These are phyloP conservation scores for Sarocladium oryzae DNA, from an alignment of 2,329 filamentous ascomycete genomes.

Conservation along the genomic window DNA sequence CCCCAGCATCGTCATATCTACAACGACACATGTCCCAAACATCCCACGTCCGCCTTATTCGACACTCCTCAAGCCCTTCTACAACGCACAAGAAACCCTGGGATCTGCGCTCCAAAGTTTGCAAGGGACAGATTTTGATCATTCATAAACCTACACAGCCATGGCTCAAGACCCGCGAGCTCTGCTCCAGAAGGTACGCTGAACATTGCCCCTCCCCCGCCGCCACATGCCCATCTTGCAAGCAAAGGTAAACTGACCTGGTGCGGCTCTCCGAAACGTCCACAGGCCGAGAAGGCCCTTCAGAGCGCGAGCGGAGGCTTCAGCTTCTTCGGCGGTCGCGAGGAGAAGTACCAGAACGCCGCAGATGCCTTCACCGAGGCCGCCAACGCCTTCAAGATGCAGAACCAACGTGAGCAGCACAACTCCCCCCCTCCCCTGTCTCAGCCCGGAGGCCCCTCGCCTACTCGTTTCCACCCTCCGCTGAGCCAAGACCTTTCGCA, in stretches of 20 bases:
- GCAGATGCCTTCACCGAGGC: constrained; percentile 83
- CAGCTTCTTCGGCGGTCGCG: constrained; percentile 78
- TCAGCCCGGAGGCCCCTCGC: constrained; percentile 3
- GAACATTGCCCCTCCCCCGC: constrained; percentile 16
- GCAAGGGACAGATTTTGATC: too few species aligned
- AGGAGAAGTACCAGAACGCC: constrained; percentile 86
- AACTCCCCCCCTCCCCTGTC: neutral
- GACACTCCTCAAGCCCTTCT: too few species aligned
- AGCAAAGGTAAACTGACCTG: too few species aligned
- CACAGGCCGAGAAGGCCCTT: constrained; percentile 84
- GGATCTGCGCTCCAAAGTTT: too few species aligned
- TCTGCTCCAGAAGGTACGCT: constrained; percentile 66
- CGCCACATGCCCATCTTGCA: constrained; percentile 5
- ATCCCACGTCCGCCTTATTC: too few species aligned
- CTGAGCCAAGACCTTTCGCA: too few species aligned
- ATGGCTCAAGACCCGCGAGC: constrained; percentile 76
- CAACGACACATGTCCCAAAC: constrained; percentile 8
- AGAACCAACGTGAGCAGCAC: constrained; percentile 62
- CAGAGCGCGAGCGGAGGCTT: constrained; percentile 73
- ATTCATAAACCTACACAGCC: too few species aligned
- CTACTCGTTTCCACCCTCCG: too few species aligned
- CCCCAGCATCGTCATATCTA: neutral
- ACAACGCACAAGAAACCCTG: too few species aligned
- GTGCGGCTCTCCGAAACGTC: too few species aligned
- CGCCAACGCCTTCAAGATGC: constrained; percentile 84